These are phyloP conservation scores for Mycena rosella DNA, from an alignment of 768 basidiomycete species.

Conservation along the genomic window DNA sequence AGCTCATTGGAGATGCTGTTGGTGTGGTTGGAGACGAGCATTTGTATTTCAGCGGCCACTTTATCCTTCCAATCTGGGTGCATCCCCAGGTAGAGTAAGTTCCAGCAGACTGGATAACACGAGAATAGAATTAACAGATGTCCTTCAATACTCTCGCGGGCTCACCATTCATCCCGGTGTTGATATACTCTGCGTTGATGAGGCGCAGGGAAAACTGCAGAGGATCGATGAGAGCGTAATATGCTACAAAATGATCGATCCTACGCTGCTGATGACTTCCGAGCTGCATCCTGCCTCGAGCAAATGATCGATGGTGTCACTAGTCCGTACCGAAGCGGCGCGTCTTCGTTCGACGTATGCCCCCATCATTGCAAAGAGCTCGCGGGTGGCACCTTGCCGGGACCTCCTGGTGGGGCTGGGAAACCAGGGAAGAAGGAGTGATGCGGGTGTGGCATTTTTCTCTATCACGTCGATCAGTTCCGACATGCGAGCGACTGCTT, in stretches of 20 bases:
- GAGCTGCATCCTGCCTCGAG: background rate
- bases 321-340: background rate
- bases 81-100: conserved; percentile 11
- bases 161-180: conserved; percentile 25
- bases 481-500: background rate
- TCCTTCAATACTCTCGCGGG: background rate
- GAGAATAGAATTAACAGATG: background rate
- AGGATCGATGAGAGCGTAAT: background rate
- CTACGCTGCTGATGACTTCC: background rate
- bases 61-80: conserved; percentile 32
- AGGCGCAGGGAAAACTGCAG: conserved; percentile 27
- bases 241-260: background rate
- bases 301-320: background rate
- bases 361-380: background rate
- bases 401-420: background rate
- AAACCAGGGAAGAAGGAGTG: conserved; percentile 21
- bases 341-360: background rate
- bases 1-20: background rate
- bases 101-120: conserved; percentile 19
- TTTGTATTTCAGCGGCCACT: conserved; percentile 19
- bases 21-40: conserved; percentile 18
- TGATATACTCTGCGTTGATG: conserved; percentile 29
- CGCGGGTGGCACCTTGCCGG: background rate
- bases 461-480: conserved; percentile 25
- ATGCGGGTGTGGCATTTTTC: conserved; percentile 12